Conservation (phyloP, 2,329 filamentous ascomycete species). For the Penicillium decumbens region DNA sequence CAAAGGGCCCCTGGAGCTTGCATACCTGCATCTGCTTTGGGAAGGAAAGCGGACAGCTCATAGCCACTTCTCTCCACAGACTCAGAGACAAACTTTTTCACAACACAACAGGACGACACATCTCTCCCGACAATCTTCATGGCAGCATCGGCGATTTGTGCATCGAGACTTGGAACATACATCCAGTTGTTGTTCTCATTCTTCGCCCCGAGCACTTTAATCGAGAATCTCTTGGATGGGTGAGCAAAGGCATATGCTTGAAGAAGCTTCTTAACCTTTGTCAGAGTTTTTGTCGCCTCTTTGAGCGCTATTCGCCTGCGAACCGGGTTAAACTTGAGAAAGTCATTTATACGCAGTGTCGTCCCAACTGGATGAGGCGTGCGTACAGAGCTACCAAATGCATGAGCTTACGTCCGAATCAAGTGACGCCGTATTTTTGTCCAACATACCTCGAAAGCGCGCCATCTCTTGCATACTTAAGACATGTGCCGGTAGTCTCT, state of each 20-base stretch:
- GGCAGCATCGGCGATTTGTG: constrained; percentile 50
- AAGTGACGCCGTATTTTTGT: neutral
- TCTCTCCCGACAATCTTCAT: constrained; percentile 55
- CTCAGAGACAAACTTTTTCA: constrained; percentile 24
- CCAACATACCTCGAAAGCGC: constrained; percentile 42
- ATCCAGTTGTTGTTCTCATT: constrained; percentile 58
- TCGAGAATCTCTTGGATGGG: constrained; percentile 51
- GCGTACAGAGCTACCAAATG: constrained; percentile 29
- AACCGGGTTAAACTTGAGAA: constrained; percentile 57
- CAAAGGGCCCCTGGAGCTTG: constrained; percentile 26
- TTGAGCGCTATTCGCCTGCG: constrained; percentile 54
- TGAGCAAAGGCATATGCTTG: constrained; percentile 58
- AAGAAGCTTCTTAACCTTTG: constrained; percentile 51
- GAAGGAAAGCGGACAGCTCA: constrained; percentile 48
- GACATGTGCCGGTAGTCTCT: constrained; percentile 50
- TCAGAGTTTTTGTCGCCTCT: constrained; percentile 46
- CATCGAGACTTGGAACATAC: constrained; percentile 52
- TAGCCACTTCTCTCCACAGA: constrained; percentile 29
- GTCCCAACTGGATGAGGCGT: constrained; percentile 58
- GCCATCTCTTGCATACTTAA: constrained; percentile 51
- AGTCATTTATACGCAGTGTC: constrained; percentile 53
- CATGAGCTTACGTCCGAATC: neutral
- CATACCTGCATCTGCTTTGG: constrained; percentile 35
- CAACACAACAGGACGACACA: constrained; percentile 49
- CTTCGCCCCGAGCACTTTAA: constrained; percentile 55